Evolutionary conservation across 148 eudicot genomes (phyloP), one percentile per base, ranked within the genome.

Genomic region (Suaeda aralocaspica): DNA sequence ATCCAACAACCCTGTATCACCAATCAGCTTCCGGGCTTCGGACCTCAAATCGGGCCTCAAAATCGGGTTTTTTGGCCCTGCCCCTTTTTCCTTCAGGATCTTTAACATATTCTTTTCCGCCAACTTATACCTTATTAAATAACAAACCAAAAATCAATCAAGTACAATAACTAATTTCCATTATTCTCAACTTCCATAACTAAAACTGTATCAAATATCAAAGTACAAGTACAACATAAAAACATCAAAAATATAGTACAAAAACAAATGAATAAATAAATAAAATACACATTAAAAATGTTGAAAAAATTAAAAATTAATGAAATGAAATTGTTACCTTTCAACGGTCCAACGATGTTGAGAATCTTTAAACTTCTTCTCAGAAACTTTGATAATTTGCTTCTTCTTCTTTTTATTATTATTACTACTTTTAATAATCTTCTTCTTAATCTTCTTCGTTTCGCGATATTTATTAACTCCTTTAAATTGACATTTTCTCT

Each of bases 1-100:
- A 66, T 93, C 98, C 72, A 93, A 73, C 24, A 93, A 79, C 45
- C 98, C 98, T 0, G 98, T 93, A 70, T 93, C 98, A 2, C 98
- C 98, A 0, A 93, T 93, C 56, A 73, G 60, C 67, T 91, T 93
- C 53, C 98, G 63, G 29, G 98, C 96, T 74, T 87, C 98, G 2
- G 79, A 62, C 76, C 98, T 85, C 66, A 93, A 76, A 4, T 77
- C 86, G 33, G 98, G 86, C 78, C 98, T 73, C 9, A 89, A 69
- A 73, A 93, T 80, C 30, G 97, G 96, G 58, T 81, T 91, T 8
- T 80, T 80, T 16, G 76, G 82, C 12, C 70, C 75, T 69, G 97
- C 92, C 18, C 81, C 89, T 74, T 85, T 89, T 0, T 84, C 79
- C 81, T 89, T 88, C 96, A 93, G 87, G 65, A 89, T 88, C 73